Conservation (phyloP, 345 rosid species). For the Citrus glauca region DNA sequence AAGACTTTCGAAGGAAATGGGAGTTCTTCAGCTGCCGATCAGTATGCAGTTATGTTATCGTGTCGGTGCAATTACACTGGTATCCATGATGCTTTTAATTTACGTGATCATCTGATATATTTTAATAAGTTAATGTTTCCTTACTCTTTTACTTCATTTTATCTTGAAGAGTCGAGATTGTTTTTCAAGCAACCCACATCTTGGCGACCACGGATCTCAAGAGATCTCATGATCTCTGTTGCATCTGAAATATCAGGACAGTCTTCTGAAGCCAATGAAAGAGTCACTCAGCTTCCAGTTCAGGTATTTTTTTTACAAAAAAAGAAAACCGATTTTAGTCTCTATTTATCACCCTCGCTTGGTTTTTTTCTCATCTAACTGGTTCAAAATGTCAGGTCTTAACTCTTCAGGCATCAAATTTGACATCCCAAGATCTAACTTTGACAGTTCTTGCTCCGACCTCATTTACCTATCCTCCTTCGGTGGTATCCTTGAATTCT, state of each 20-base stretch:
- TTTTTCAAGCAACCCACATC: slow-evolving; percentile 83
- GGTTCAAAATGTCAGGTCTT: slow-evolving; percentile 58
- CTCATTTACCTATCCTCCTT: slow-evolving; percentile 82
- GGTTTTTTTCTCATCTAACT: slow-evolving; percentile 18
- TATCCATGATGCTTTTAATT: slow-evolving; percentile 27
- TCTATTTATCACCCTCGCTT: neutral
- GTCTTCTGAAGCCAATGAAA: slow-evolving; percentile 54
- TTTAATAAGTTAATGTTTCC: slow-evolving; percentile 15
- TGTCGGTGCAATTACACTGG: slow-evolving; percentile 92
- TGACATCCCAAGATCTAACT: slow-evolving; percentile 85
- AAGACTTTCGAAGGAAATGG: slow-evolving; percentile 46
- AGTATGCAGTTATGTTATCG: slow-evolving; percentile 83
- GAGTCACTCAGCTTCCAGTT: slow-evolving; percentile 78
- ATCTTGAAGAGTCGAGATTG: slow-evolving; percentile 67
- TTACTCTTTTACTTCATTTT: slow-evolving; percentile 11
- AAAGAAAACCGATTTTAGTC: neutral
- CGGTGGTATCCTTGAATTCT: slow-evolving; percentile 77
- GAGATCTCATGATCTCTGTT: slow-evolving; percentile 92
- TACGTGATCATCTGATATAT: neutral
- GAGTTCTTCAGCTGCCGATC: slow-evolving; percentile 43
- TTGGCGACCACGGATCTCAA: slow-evolving; percentile 77
- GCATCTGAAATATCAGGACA: slow-evolving; percentile 74
- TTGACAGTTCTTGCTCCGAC: slow-evolving; percentile 92
- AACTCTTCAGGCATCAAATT: slow-evolving; percentile 91
- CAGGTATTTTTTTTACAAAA: slow-evolving; percentile 45